These are phyloP conservation scores for Pezicula neosporulosa DNA, from an alignment of 2,329 filamentous ascomycete species.

Conservation along the genomic window DNA sequence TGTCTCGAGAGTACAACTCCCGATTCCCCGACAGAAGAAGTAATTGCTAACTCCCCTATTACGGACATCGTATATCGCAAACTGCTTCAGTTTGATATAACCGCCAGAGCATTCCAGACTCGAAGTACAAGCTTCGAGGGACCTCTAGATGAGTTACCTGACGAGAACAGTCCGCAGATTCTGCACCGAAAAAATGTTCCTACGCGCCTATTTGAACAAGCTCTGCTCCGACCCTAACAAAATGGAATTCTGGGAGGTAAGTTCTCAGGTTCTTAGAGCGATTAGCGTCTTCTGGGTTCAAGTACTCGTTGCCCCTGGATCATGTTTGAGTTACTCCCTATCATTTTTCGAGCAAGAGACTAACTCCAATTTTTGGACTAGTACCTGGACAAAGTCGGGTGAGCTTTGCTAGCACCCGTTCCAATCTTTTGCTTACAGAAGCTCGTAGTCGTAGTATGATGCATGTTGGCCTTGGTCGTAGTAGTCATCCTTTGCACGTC, in stretches of 20 bases:
- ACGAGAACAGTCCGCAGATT: slow-evolving; percentile 42
- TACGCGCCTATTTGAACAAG: slow-evolving; percentile 62
- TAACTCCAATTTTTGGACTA: no score
- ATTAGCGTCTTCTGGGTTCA: no score
- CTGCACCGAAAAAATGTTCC: slow-evolving; percentile 64
- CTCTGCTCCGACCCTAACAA: slow-evolving; percentile 14
- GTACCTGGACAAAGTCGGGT: slow-evolving; percentile 18
- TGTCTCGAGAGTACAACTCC: no score
- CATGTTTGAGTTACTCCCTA: no score
- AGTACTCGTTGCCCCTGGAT: no score
- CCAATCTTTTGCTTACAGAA: not conserved
- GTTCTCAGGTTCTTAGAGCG: no score
- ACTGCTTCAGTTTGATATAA: slow-evolving; percentile 75
- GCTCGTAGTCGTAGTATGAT: slow-evolving; percentile 12
- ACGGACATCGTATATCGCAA: slow-evolving; percentile 83
- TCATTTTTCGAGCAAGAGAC: no score
- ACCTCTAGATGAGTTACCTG: slow-evolving; percentile 39
- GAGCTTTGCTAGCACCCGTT: not conserved
- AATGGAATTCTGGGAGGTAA: slow-evolving; percentile 20
- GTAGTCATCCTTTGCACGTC: slow-evolving; percentile 57
- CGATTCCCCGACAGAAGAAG: no score
- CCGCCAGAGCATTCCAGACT: slow-evolving; percentile 68
- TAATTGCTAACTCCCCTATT: no score
- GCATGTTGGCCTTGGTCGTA: slow-evolving; percentile 64
- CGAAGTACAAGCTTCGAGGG: slow-evolving; percentile 60